Conservation (phyloP, 2,329 filamentous ascomycete species). For the Botryotinia calthae region DNA sequence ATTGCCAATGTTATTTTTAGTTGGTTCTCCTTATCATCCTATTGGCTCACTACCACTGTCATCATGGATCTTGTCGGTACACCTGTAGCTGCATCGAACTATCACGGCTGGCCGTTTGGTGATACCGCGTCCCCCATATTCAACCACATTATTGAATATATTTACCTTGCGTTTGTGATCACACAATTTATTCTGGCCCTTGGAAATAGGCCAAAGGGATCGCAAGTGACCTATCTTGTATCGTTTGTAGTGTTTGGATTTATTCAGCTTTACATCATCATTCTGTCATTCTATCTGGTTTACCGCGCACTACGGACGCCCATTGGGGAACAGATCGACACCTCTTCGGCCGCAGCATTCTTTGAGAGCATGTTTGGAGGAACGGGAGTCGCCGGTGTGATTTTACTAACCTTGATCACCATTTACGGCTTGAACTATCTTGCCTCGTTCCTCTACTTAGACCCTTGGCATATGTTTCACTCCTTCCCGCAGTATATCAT, state of each 20-base stretch:
- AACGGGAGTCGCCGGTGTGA: conserved; percentile 66
- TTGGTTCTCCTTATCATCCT: conserved; percentile 88
- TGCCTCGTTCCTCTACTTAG: conserved; percentile 94
- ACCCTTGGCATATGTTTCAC: conserved; percentile 99
- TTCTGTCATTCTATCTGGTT: conserved; percentile 86
- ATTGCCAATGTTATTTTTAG: conserved; percentile 81
- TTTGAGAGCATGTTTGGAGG: conserved; percentile 73
- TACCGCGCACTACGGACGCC: conserved; percentile 68
- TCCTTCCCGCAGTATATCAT: conserved; percentile 95
- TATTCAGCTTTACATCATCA: conserved; percentile 86
- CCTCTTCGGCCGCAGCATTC: conserved; percentile 65
- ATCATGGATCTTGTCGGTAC: conserved; percentile 96
- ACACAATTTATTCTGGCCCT: conserved; percentile 95
- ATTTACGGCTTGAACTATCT: conserved; percentile 98
- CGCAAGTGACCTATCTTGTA: conserved; percentile 84
- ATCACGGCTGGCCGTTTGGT: conserved; percentile 86
- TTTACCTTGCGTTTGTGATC: conserved; percentile 87
- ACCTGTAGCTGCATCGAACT: conserved; percentile 49
- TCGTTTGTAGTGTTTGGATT: conserved; percentile 86
- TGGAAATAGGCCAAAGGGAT: conserved; percentile 95
- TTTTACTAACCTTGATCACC: conserved; percentile 86
- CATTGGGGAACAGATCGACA: conserved; percentile 51
- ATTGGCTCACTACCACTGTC: conserved; percentile 94
- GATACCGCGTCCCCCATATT: conserved; percentile 80
- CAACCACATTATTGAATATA: conserved; percentile 87